Percentiles rank a stretch among this genome's conserved stretches.
Conservation (phyloP, 2,329 filamentous ascomycete species). For the Colletotrichum neosansevieriae region DNA sequence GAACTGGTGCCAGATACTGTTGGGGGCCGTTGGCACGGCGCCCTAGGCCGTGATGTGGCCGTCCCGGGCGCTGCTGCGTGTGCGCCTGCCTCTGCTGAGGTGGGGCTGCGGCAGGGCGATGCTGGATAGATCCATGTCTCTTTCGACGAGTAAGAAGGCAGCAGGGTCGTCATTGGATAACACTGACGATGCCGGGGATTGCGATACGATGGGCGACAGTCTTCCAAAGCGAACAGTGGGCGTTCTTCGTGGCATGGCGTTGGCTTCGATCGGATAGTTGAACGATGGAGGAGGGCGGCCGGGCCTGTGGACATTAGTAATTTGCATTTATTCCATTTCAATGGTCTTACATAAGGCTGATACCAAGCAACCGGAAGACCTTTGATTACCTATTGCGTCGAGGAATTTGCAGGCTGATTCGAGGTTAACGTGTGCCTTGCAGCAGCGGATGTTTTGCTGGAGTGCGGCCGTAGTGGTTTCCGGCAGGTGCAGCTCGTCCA, state of each 20-base stretch:
- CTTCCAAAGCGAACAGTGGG: background rate
- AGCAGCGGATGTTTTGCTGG: background rate
- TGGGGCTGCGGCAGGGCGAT: background rate
- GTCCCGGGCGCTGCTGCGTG: background rate
- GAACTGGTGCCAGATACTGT: background rate
- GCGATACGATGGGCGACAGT: background rate
- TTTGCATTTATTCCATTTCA: background rate
- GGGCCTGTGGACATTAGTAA: fast-evolving
- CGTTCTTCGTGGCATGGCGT: background rate
- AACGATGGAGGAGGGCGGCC: background rate
- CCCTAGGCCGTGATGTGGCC: background rate
- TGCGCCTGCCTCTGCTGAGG: background rate
- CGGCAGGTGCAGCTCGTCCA: background rate
- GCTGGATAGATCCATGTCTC: background rate
- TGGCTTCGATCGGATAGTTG: background rate
- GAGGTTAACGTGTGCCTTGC: background rate
- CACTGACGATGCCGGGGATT: background rate
- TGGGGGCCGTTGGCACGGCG: background rate
- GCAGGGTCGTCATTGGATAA: background rate
- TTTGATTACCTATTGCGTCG: background rate
- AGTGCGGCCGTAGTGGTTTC: background rate
- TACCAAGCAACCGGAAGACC: background rate
- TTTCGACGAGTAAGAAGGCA: background rate
- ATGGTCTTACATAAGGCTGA: background rate
- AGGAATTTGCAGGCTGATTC: fast-evolving